phyloP scores from a whole-genome alignment of 108 stramenopile species.

The Cyclostephanos tholiformis region DNA sequence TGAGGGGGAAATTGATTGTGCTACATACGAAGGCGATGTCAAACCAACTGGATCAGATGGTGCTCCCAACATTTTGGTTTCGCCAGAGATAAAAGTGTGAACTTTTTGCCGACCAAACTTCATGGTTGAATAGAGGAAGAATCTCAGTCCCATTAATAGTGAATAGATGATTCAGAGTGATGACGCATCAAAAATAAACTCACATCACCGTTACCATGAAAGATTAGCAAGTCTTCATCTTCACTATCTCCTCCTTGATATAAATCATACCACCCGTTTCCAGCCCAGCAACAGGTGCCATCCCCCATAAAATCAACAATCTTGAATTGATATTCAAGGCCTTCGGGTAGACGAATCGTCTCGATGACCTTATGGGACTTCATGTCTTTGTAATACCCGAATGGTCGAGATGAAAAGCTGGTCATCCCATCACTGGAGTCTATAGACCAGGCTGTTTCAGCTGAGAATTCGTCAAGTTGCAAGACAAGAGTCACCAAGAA shows the following conservation, averaged over 20 bases:
- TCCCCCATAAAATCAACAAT: slow-evolving; percentile 31
- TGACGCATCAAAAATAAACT: not conserved
- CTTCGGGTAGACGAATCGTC: slow-evolving; percentile 12
- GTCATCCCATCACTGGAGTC: slow-evolving; percentile 21
- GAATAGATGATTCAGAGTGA: not conserved
- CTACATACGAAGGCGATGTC: too few species aligned
- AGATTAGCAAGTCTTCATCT: slow-evolving; percentile 15
- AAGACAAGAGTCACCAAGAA: slow-evolving; percentile 19
- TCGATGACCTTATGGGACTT: slow-evolving; percentile 2
- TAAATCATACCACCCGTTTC: slow-evolving; percentile 20
- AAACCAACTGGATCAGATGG: too few species aligned
- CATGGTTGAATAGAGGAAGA: not conserved
- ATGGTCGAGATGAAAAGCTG: slow-evolving; percentile 18
- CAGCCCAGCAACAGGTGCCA: slow-evolving; percentile 35
- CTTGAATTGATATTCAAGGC: slow-evolving; percentile 21
- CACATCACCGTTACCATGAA: slow-evolving; percentile 25
- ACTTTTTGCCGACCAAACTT: slow-evolving; percentile 18
- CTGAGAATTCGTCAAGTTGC: slow-evolving; percentile 28
- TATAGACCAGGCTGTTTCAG: slow-evolving; percentile 33
- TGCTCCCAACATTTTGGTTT: not conserved
- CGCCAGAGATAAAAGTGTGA: slow-evolving; percentile 20
- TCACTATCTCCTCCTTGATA: slow-evolving; percentile 20
- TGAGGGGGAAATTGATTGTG: too few species aligned
- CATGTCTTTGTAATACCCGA: slow-evolving; percentile 21
- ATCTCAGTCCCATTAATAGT: not conserved